These are phyloP conservation scores for Calonectria ilicicola DNA, from an alignment of 2,329 filamentous ascomycete species.

Conservation along the genomic window DNA sequence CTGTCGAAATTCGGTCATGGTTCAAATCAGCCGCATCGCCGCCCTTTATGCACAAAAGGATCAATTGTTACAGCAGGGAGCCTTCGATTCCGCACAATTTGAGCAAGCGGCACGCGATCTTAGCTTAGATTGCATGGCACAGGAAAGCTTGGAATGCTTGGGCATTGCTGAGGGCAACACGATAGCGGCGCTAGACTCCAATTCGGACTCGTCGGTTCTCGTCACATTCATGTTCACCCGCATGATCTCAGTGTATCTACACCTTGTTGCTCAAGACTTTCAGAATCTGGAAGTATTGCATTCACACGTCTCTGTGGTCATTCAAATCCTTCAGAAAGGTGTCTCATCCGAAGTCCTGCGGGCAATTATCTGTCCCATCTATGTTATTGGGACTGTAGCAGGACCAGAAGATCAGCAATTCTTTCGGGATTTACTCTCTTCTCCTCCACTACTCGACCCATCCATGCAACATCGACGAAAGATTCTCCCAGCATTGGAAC, in stretches of 20 bases:
- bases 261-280: slow-evolving; percentile 2
- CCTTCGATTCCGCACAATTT: not conserved
- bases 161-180: not conserved
- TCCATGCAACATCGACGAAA: slow-evolving; percentile 2
- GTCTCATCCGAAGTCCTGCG: not conserved
- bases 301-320: not conserved
- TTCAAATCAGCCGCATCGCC: not conserved
- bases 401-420: not conserved
- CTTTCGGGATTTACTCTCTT: not conserved
- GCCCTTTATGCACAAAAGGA: not conserved
- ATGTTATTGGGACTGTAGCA: not conserved
- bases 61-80: not conserved
- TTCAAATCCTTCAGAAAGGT: not conserved
- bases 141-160: not conserved
- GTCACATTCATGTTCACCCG: slow-evolving; percentile 7
- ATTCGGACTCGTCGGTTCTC: not conserved
- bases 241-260: slow-evolving; percentile 1
- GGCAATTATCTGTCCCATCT: slow-evolving; percentile 1
- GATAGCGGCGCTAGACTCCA: not conserved
- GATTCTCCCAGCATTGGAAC: not conserved
- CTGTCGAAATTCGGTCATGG: slow-evolving; percentile 2
- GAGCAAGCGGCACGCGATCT: not conserved
- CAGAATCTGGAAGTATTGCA: not conserved
- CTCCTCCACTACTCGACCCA: not conserved
- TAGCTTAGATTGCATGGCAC: not conserved